phyloP scores from a whole-genome alignment of 345 rosid species.

The Populus deltoides region DNA sequence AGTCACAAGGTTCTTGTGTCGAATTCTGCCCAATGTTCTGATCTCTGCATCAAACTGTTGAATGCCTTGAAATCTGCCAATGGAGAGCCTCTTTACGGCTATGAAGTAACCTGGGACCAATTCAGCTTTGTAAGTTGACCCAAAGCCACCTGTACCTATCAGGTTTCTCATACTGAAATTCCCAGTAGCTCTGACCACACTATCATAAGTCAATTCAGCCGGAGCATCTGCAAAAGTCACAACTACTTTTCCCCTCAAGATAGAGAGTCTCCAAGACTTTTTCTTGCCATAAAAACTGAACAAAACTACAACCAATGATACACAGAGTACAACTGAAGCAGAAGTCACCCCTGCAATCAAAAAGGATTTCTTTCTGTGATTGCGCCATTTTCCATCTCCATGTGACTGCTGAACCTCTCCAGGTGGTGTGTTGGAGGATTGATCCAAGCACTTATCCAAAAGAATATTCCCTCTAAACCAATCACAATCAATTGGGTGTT shows the following conservation, averaged over 20 bases:
- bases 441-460: slow-evolving; percentile 33
- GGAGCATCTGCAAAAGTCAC: slow-evolving; percentile 64
- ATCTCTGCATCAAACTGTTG: slow-evolving; percentile 75
- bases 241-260: slow-evolving; percentile 37
- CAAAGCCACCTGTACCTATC: slow-evolving; percentile 67
- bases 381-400: slow-evolving; percentile 21
- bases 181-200: slow-evolving; percentile 53
- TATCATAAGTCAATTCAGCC: slow-evolving; percentile 46
- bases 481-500: slow-evolving; percentile 32
- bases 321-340: slow-evolving; percentile 30
- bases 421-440: slow-evolving; percentile 13
- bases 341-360: slow-evolving; percentile 36
- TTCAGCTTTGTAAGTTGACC: slow-evolving; percentile 71
- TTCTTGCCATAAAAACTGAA: slow-evolving; percentile 29
- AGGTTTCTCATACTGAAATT: slow-evolving; percentile 53
- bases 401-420: slow-evolving; percentile 13
- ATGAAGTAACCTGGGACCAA: slow-evolving; percentile 51
- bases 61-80: slow-evolving; percentile 58
- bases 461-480: slow-evolving; percentile 37
- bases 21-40: slow-evolving; percentile 53
- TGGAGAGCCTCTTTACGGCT: slow-evolving; percentile 62
- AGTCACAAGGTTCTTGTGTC: slow-evolving; percentile 65
- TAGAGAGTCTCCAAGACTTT: slow-evolving; percentile 21
- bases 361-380: slow-evolving; percentile 23
- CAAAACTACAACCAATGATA: slow-evolving; percentile 22